These are phyloP conservation scores for Haplosporangium gracile DNA, from an alignment of 192 early-diverging fungal genomes.

Conservation along the genomic window DNA sequence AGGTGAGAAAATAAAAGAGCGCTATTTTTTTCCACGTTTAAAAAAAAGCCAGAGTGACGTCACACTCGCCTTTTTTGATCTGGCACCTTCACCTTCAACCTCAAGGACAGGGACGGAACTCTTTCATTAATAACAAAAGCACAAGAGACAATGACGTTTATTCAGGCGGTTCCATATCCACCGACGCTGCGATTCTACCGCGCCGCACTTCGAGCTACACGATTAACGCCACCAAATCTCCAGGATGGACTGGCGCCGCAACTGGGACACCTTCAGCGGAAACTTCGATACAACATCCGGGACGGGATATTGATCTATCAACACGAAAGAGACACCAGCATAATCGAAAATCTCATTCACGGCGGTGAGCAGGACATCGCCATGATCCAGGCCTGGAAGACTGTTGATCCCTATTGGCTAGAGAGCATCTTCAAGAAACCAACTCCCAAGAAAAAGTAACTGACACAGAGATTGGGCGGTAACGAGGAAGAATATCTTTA, in stretches of 20 bases:
- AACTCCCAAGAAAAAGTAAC: slow-evolving; percentile 21
- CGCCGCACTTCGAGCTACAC: slow-evolving; percentile 23
- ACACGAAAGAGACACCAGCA: slow-evolving; percentile 15
- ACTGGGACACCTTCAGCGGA: slow-evolving; percentile 26
- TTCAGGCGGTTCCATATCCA: slow-evolving; percentile 16
- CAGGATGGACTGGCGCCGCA: slow-evolving; percentile 9
- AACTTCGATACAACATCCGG: slow-evolving; percentile 46
- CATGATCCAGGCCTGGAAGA: slow-evolving; percentile 41
- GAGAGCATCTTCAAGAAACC: slow-evolving; percentile 51
- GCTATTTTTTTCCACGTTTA: not conserved
- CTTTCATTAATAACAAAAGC: not conserved
- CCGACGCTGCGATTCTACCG: slow-evolving; percentile 44
- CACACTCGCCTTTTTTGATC: not conserved
- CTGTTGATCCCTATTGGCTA: slow-evolving; percentile 38
- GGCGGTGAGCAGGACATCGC: slow-evolving; percentile 33
- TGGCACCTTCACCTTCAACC: too few species aligned
- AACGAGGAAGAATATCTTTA: not conserved
- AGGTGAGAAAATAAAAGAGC: not conserved
- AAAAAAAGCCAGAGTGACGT: slow-evolving; percentile 16
- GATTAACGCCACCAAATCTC: not conserved
- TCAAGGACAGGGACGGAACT: not conserved
- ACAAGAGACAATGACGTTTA: not conserved
- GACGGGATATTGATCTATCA: slow-evolving; percentile 46
- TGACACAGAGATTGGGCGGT: not conserved
- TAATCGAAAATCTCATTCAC: slow-evolving; percentile 18